phyloP scores from a whole-genome alignment of 805 yeast species.

The Monosporozyma yasuniensis region DNA sequence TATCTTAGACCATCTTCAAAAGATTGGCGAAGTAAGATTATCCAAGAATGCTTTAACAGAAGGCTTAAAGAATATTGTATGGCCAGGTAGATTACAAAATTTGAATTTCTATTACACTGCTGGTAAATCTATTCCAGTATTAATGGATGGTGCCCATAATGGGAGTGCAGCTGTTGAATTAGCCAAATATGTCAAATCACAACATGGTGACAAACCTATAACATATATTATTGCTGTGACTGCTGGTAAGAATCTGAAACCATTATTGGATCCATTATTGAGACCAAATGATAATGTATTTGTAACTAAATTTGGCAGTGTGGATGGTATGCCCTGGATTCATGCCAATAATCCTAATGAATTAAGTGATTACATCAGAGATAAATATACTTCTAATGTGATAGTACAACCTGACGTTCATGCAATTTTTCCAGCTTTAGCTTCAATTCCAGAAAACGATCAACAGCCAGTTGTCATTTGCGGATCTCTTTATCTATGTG shows the following conservation, averaged over 20 bases:
- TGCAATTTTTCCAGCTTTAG: slow-evolving; percentile 4
- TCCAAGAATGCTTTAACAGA: slow-evolving; percentile 30
- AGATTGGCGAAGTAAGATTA: slow-evolving; percentile 22
- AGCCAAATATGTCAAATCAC: slow-evolving; percentile 39
- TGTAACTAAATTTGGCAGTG: slow-evolving; percentile 54
- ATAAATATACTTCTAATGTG: slow-evolving; percentile 27
- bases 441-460: slow-evolving; percentile 1
- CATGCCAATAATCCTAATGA: slow-evolving; percentile 34
- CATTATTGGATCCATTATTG: slow-evolving; percentile 44
- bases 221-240: slow-evolving; percentile 69
- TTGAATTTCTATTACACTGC: slow-evolving; percentile 24
- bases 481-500: slow-evolving; percentile 63
- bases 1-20: slow-evolving; percentile 36
- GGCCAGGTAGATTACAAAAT: slow-evolving; percentile 86
- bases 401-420: slow-evolving; percentile 18
- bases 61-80: slow-evolving; percentile 49
- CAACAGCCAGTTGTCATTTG: slow-evolving; percentile 42
- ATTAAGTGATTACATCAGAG: slow-evolving; percentile 14
- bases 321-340: slow-evolving; percentile 95
- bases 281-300: slow-evolving; percentile 46
- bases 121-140: slow-evolving; percentile 19
- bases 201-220: slow-evolving; percentile 20
- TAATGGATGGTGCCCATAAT: slow-evolving; percentile 93
- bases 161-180: slow-evolving; percentile 74
- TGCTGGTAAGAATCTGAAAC: slow-evolving; percentile 52